phyloP scores from a whole-genome alignment of 2,329 filamentous ascomycete species.

The Pyrenochaeta sp. region DNA sequence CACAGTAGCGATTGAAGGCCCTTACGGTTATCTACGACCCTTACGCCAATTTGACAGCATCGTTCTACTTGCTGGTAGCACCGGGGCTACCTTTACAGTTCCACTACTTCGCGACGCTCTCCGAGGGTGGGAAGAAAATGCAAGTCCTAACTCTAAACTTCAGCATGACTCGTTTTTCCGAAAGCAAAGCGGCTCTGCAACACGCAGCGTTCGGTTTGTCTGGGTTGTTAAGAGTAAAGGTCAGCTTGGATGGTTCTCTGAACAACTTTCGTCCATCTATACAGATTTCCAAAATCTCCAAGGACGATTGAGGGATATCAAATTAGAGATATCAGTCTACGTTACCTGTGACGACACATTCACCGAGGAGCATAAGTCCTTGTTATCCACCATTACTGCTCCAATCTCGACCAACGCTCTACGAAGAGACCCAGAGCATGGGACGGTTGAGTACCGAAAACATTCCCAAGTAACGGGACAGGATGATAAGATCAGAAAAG shows the following conservation, averaged over 20 bases:
- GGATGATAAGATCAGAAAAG: conserved; percentile 25
- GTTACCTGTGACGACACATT: conserved; percentile 62
- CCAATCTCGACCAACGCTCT: conserved; percentile 13
- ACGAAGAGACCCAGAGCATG: conserved; percentile 16
- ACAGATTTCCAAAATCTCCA: conserved; percentile 53
- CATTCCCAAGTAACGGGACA: conserved; percentile 22
- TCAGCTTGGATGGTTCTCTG: conserved; percentile 62
- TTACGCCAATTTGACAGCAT: conserved; percentile 68
- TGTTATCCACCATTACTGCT: conserved; percentile 32
- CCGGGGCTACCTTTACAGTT: conserved; percentile 65
- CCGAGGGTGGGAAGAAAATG: conserved; percentile 51
- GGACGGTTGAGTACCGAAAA: conserved; percentile 27
- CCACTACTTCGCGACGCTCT: conserved; percentile 65
- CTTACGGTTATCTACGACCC: conserved; percentile 60
- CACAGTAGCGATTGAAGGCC: conserved; percentile 61
- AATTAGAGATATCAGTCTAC: conserved; percentile 62
- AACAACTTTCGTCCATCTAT: conserved; percentile 57
- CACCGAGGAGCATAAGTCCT: conserved; percentile 49
- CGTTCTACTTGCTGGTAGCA: conserved; percentile 66
- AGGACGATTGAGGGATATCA: conserved; percentile 46
- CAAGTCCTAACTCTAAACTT: conserved; percentile 5
- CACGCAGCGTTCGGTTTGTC: conserved; percentile 61
- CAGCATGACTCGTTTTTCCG: conserved; percentile 21
- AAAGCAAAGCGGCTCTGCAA: conserved; percentile 46
- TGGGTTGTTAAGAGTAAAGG: conserved; percentile 66